Conservation (phyloP, 768 basidiomycete species). For the Sporobolomyces pararoseus region DNA sequence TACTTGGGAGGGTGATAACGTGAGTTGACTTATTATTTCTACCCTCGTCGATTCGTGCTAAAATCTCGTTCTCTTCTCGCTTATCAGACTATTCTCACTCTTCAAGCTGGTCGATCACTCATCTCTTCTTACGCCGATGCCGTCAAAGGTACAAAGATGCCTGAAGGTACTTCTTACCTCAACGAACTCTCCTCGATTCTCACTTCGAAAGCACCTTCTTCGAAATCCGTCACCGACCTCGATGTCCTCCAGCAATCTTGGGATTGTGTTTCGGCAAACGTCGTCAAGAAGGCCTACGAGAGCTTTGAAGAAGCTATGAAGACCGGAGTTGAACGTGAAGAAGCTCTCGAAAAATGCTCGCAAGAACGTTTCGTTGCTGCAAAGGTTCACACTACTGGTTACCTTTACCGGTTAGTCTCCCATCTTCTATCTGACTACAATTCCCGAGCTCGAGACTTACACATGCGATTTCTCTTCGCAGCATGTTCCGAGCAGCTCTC, state of each 20-base stretch:
- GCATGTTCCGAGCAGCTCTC: constrained; percentile 48
- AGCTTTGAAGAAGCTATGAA: constrained; percentile 49
- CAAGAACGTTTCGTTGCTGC: constrained; percentile 53
- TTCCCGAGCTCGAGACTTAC: not conserved
- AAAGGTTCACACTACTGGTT: constrained; percentile 51
- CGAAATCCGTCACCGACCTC: constrained; percentile 46
- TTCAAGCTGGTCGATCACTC: constrained; percentile 43
- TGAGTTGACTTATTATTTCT: constrained; percentile 17
- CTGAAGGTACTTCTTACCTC: constrained; percentile 52
- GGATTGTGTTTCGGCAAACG: constrained; percentile 51
- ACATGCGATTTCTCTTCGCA: not conserved
- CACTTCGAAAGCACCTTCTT: constrained; percentile 45
- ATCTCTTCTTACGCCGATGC: constrained; percentile 47
- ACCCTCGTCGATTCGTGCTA: not conserved
- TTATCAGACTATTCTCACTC: constrained; percentile 38
- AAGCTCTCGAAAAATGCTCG: constrained; percentile 52
- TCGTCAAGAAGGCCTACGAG: constrained; percentile 51
- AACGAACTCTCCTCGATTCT: constrained; percentile 46
- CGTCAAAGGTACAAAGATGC: constrained; percentile 48
- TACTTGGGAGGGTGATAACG: constrained; percentile 54
- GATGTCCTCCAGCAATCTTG: constrained; percentile 50
- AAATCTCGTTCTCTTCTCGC: not conserved
- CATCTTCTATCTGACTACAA: not conserved
- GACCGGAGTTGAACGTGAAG: constrained; percentile 49
- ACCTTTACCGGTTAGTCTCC: constrained; percentile 49